Evolutionary conservation across 2,329 filamentous ascomycete species (phyloP), one percentile per base, ranked within the genome.

Genomic region (Thelonectria rubi): DNA sequence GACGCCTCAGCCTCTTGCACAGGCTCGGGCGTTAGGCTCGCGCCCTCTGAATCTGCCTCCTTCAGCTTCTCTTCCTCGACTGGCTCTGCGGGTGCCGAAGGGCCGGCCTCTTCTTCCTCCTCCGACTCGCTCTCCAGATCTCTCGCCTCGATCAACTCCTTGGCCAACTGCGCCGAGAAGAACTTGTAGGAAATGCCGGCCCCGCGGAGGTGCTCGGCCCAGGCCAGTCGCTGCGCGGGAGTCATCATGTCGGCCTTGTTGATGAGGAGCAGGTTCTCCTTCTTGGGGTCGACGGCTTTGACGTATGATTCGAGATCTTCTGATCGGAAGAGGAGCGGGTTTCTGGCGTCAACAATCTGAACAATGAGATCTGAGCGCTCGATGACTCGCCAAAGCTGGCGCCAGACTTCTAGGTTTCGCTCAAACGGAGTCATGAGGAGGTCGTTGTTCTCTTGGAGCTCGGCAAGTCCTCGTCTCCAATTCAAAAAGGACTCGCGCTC

Each of bases 221-320:
- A 99, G 0, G 84, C 82, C 66, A 85, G 85, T 67, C 95, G 84
- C 80, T 99, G 96, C 71, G 88, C 87, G 49, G 88, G 77, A 1
- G 94, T 97, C 92, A 99, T 94, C 95, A 99, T 97, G 79, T 99
- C 95, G 47, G 95, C 94, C 83, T 99, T 99, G 84, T 99, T 99
- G 74, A 99, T 94, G 57, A 99, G 82, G 58, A 99, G 77, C 73
- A 99, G 74, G 76, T 98, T 99, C 75, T 93, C 86, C 82, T 99
- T 98, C 75, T 88, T 89, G 2, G 88, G 79, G 72, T 97, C 91
- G 24, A 98, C 91, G 70, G 96, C 93, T 79, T 97, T 96, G 72
- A 99, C 95, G 70, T 99, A 99, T 67, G 82, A 84, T 74, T 98
- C 95, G 63, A 99, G 79, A 81, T 99, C 95, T 69, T 96, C 94